A percentile compares a stretch with the other conserved stretches of the same genome.
phyloP scores from a whole-genome alignment of 2,329 filamentous ascomycete species.

The Ophiostoma novo-ulmi region DNA sequence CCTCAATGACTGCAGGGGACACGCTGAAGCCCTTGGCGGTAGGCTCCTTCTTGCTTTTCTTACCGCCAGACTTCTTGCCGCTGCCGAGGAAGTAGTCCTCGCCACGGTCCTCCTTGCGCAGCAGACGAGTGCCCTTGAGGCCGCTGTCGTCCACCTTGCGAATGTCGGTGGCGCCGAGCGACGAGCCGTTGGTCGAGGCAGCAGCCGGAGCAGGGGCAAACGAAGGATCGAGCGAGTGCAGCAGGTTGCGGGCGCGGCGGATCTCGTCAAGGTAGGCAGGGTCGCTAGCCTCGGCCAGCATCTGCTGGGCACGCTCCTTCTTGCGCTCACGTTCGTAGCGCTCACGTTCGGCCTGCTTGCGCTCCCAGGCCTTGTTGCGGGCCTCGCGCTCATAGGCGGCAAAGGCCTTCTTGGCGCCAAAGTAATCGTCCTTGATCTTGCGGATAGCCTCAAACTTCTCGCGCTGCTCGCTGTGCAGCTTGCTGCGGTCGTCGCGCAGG shows the following conservation, averaged over 20 bases:
- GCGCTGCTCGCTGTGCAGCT: conserved; percentile 78
- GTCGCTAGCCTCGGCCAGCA: conserved; percentile 75
- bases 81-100: conserved; percentile 80
- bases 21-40: conserved; percentile 65
- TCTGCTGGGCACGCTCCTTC: conserved; percentile 68
- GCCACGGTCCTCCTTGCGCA: conserved; percentile 81
- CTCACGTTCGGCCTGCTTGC: conserved; percentile 74
- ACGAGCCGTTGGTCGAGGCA: conserved; percentile 54
- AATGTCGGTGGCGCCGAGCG: conserved; percentile 70
- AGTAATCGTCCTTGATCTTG: conserved; percentile 87
- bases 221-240: conserved; percentile 84
- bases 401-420: conserved; percentile 73
- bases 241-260: conserved; percentile 76
- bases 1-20: conserved; percentile 85
- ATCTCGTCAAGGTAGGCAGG: conserved; percentile 93
- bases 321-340: conserved; percentile 65
- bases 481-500: conserved; percentile 79
- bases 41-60: conserved; percentile 61
- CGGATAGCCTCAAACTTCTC: conserved; percentile 77
- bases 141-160: conserved; percentile 80
- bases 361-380: conserved; percentile 69
- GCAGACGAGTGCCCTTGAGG: conserved; percentile 77
- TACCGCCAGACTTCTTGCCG: conserved; percentile 68
- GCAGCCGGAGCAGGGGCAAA: conserved; percentile 39
- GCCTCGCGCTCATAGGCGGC: conserved; percentile 78